Base-by-base conservation (phyloP, 768 basidiomycete species). In the Suillus subluteus region DNA sequence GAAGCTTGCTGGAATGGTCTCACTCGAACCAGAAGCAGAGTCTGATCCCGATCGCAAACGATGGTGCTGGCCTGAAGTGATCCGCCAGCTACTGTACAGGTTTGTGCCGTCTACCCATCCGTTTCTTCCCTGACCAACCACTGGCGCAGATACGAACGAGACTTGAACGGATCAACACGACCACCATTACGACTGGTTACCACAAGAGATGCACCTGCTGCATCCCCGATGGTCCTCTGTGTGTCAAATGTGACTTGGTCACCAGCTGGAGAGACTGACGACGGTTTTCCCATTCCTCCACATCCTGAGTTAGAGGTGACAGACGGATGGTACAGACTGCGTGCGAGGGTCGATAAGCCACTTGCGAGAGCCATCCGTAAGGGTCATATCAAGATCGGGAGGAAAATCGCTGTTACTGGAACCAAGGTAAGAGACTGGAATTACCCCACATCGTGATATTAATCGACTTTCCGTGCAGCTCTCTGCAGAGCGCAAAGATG, bases 261-360 rank as follows among this genome's bases (percentile, higher is more conserved):
- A 8, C 74, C 82, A 40, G 69, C 70, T 23, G 76, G 76, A 4
- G 66, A 78, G 3, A 76, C 79, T 32, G 80, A 83, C 1, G 79
- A 83, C 38, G 80, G 80, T 4, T 62, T 76, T 23, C 71, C 79
- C 6, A 71, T 77, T 35, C 79, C 79, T 30, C 73, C 80, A 3
- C 77, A 82, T 70, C 86, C 90, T 0, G 86, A 89, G 69, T 78
- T 99, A 7, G 98, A 98, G 77, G 80, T 99, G n/a, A 96, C 95
- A 0, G 98, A 99, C 74, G 98, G 98, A 16, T 99, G 98, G 98
- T 99, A 99, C 72, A 81, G 89, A 37, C 81, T 99, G 8, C 87
- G 88, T 16, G 92, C 95, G 0, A 83, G 83, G 56, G 82, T 94
- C 15, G 98, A 99, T 76, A 78, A 79, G 23, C 86, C 91, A 4